Evolutionary conservation across 371 early-diverging fungal species (phyloP).

Genomic region (Parasitella parasitica): DNA sequence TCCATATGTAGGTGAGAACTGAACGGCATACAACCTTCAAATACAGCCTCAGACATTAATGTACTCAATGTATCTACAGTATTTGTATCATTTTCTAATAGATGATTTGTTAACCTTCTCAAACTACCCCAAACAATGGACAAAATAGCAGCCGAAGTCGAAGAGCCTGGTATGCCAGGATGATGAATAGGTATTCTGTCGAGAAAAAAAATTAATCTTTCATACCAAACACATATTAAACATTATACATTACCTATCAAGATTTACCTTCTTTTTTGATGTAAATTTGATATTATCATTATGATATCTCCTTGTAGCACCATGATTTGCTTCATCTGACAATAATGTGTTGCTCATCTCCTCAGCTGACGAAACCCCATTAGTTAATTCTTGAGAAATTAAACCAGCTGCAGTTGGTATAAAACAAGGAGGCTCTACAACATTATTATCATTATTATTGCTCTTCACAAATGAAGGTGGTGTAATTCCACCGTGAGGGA

Average conservation of each 20-base stretch:
- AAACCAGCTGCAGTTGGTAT: slow-evolving; percentile 24
- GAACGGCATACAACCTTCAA: slow-evolving; percentile 49
- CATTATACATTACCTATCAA: slow-evolving; percentile 45
- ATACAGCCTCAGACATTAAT: slow-evolving; percentile 42
- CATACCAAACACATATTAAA: background rate
- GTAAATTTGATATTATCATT: slow-evolving; percentile 16
- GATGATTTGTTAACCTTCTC: slow-evolving; percentile 35
- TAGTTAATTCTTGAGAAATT: slow-evolving; percentile 14
- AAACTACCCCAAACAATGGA: slow-evolving; percentile 43
- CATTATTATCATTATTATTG: background rate
- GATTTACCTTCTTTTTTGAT: slow-evolving; percentile 19
- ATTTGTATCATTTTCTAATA: slow-evolving; percentile 46
- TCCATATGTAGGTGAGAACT: slow-evolving; percentile 51
- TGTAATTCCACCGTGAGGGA: slow-evolving; percentile 32
- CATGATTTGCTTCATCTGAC: slow-evolving; percentile 20
- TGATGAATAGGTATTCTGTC: slow-evolving; percentile 50
- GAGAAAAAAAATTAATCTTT: background rate
- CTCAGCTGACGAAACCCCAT: slow-evolving; percentile 15
- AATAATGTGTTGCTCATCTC: slow-evolving; percentile 4
- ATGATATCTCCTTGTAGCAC: background rate
- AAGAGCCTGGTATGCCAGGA: slow-evolving; percentile 33
- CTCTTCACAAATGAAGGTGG: slow-evolving; percentile 35
- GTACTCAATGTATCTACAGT: slow-evolving; percentile 39
- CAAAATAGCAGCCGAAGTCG: slow-evolving; percentile 37
- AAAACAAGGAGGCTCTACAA: slow-evolving; percentile 8